Evolutionary conservation across 129 eudicot species (phyloP).

Genomic region (Arctium lappa): DNA sequence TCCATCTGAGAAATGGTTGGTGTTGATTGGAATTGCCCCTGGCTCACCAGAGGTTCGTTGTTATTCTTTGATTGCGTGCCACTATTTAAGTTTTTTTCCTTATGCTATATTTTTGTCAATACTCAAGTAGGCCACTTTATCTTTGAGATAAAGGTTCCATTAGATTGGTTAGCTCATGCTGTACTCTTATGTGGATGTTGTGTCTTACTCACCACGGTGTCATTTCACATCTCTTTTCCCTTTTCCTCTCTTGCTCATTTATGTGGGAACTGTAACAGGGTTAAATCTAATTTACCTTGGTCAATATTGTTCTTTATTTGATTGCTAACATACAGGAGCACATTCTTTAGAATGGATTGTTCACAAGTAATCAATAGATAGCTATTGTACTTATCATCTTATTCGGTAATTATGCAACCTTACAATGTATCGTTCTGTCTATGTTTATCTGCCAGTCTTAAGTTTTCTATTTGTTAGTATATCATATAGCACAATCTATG

Average conservation of each 20-base stretch:
- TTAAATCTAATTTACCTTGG: not conserved
- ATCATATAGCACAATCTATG: not conserved
- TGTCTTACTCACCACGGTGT: not conserved
- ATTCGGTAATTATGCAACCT: conserved; percentile 11
- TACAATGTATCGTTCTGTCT: not conserved
- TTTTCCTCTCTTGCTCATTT: not conserved
- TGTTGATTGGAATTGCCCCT: conserved; percentile 94
- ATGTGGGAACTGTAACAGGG: not conserved
- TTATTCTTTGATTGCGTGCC: conserved; percentile 5
- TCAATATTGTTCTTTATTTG: not conserved
- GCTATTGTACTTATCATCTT: not conserved
- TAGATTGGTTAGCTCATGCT: not conserved
- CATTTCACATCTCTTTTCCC: not conserved
- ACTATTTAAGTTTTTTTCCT: not conserved
- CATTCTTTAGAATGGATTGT: not conserved
- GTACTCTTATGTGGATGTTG: not conserved
- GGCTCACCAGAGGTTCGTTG: conserved; percentile 88
- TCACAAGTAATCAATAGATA: not conserved
- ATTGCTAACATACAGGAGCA: not conserved
- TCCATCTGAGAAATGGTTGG: conserved; percentile 98
- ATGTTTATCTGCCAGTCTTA: not conserved
- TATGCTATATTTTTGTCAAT: not conserved
- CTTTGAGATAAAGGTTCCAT: not conserved
- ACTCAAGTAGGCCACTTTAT: not conserved
- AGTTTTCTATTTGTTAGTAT: not conserved